Base-by-base conservation (phyloP, 495 filamentous ascomycete genomes). In the Pseudomonodictys pantanalensis region DNA sequence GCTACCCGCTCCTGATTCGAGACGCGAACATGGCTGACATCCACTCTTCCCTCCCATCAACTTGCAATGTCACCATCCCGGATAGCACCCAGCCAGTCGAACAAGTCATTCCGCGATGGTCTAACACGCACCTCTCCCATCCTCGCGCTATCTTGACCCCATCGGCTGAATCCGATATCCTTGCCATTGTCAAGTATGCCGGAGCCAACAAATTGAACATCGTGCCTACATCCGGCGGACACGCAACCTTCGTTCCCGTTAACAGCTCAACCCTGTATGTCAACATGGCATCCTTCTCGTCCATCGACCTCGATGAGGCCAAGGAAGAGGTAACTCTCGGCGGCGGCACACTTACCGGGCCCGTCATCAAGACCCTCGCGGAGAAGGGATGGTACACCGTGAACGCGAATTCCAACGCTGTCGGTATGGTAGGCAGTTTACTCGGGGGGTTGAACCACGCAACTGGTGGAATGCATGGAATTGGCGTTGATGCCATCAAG, bases 181-280 rank as follows among this genome's bases (percentile, higher is more conserved):
- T 35, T 0, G 23, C 53, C 8, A 48, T 30, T n/a, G 48, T 64
- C 38, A 22, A 42, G 22, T 58, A 43, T 35, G 54, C 60, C 20
- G 1, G 9, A n/a, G 5, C 23, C 17, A 51, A 58, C 18, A 22
- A 35, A 11, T 28, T 52, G 17, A 50, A 52, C 3, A 38, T 64
- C 17, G 32, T 64, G 7, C 60, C 60, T 32, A 48, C 38, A 3
- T 32, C 23, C 23, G 60, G 53, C 18, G 46, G 54, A 7, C 53
- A 64, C 30, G 60, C 20, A 2, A 39, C 47, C 10, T 58, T 52
- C 53, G 48, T 64, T 20, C 60, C 60, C 20, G 42, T 64, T 42
- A 56, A 30, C 41, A 4, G 11, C 18, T 23, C 42, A 10, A 58
- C 60, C 15, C 26, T 64, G 24, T 64, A 58, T 29, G 41, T 64